phyloP scores from a whole-genome alignment of 1,139 yeast genomes.

The Yamadazyma epiphylla region DNA sequence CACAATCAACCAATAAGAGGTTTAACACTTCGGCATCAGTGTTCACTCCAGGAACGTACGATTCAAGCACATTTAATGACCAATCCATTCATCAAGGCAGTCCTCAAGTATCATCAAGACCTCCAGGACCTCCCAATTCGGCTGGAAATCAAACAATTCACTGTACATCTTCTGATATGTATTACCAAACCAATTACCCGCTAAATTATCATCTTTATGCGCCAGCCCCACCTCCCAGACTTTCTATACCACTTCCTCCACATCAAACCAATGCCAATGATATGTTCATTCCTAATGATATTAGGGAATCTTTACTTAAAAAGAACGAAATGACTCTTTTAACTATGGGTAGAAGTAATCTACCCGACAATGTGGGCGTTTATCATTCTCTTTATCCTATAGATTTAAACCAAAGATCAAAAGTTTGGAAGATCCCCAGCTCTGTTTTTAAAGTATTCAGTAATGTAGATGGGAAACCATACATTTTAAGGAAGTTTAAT shows the following conservation, averaged over 20 bases:
- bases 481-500: constrained; percentile 73
- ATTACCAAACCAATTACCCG: constrained; percentile 43
- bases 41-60: constrained; percentile 28
- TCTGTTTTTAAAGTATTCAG: constrained; percentile 78
- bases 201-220: constrained; percentile 87
- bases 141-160: background rate
- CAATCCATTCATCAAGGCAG: background rate
- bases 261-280: constrained; percentile 68
- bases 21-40: constrained; percentile 33
- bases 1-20: constrained; percentile 14
- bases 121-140: constrained; percentile 1
- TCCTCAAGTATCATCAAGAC: constrained; percentile 4
- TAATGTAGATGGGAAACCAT: constrained; percentile 72
- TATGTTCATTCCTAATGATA: constrained; percentile 67
- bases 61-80: background rate
- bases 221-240: constrained; percentile 79
- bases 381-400: constrained; percentile 88
- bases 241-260: constrained; percentile 54
- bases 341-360: constrained; percentile 49
- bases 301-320: constrained; percentile 68
- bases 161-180: constrained; percentile 7
- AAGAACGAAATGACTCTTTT: constrained; percentile 82
- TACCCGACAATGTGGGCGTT: constrained; percentile 75
- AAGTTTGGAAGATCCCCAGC: constrained; percentile 58
- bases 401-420: constrained; percentile 55